phyloP scores from a whole-genome alignment of 495 filamentous ascomycete genomes.

The Xylaria telfairii region DNA sequence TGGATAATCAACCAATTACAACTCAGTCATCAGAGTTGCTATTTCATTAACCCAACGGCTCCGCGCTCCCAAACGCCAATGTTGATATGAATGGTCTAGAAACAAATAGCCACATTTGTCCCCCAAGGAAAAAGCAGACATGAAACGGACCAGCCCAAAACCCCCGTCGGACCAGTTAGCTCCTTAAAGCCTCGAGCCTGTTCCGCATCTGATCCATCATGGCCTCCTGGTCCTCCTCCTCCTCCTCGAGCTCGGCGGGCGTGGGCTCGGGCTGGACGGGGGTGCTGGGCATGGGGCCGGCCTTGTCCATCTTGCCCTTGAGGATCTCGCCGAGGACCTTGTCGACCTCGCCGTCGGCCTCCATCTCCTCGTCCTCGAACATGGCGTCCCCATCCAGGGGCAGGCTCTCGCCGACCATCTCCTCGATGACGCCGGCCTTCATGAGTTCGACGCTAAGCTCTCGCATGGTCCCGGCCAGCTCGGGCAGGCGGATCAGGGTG shows the following conservation, averaged over 20 bases:
- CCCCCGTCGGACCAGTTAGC: conserved; percentile 60
- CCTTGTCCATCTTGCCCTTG: conserved; percentile 76
- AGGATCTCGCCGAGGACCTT: conserved; percentile 90
- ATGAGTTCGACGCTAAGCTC: conserved; percentile 88
- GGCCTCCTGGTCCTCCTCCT: conserved; percentile 83
- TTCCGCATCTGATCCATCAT: conserved; percentile 94
- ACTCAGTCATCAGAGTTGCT: conserved; percentile 24
- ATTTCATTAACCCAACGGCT: conserved; percentile 27
- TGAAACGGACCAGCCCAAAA: neutral
- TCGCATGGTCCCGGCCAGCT: conserved; percentile 87
- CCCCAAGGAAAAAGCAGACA: neutral
- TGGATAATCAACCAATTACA: conserved; percentile 13
- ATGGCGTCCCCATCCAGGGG: conserved; percentile 68
- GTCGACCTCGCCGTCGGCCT: conserved; percentile 89
- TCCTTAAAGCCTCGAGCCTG: conserved; percentile 87
- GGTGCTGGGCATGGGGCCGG: conserved; percentile 60
- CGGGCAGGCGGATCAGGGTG: conserved; percentile 78
- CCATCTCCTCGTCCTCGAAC: conserved; percentile 81
- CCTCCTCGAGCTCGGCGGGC: conserved; percentile 65
- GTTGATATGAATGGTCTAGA: conserved; percentile 19
- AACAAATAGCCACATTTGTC: too few species aligned
- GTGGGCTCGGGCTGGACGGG: conserved; percentile 56
- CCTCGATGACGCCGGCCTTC: conserved; percentile 95
- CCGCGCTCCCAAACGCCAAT: conserved; percentile 39
- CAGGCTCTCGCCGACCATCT: conserved; percentile 88